Conservation (phyloP, 2,329 filamentous ascomycete species). For the Gliomastix tumulicola region DNA sequence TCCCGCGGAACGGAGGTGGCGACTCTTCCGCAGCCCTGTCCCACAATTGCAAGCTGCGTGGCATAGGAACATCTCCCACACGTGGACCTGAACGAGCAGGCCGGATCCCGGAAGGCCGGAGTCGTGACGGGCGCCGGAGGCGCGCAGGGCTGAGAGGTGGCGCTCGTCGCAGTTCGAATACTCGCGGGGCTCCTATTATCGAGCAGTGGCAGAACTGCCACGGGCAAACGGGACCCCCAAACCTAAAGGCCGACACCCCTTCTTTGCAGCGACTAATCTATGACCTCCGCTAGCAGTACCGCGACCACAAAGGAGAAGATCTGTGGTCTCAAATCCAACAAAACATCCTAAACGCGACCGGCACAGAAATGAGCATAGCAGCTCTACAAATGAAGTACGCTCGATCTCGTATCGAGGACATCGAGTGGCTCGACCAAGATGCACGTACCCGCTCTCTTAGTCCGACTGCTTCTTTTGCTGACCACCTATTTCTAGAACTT, state of each 20-base stretch:
- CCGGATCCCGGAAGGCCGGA: too few species aligned
- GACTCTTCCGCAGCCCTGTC: too few species aligned
- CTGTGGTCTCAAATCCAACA: constrained; percentile 48
- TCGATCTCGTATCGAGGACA: constrained; percentile 39
- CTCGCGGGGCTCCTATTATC: too few species aligned
- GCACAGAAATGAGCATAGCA: too few species aligned
- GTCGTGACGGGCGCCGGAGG: too few species aligned
- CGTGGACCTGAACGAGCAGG: too few species aligned
- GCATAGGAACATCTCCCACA: too few species aligned
- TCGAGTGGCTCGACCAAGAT: constrained; percentile 40
- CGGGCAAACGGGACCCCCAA: constrained; percentile 23
- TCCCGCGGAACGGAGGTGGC: too few species aligned
- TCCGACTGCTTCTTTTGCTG: not conserved
- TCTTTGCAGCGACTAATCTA: constrained; percentile 42
- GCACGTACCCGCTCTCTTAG: constrained; percentile 27
- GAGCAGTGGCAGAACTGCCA: constrained; percentile 26
- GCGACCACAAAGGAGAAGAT: constrained; percentile 43
- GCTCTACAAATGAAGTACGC: constrained; percentile 54
- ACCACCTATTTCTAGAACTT: constrained; percentile 23
- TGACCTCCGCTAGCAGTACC: constrained; percentile 36
- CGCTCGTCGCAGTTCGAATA: too few species aligned
- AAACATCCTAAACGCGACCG: constrained; percentile 41
- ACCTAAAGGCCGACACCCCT: constrained; percentile 35
- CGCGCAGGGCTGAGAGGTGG: too few species aligned
- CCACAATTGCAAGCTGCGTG: too few species aligned